These are phyloP conservation scores for Vanrija sp. DNA, from an alignment of 1,284 basidiomycete genomes.

Conservation along the genomic window DNA sequence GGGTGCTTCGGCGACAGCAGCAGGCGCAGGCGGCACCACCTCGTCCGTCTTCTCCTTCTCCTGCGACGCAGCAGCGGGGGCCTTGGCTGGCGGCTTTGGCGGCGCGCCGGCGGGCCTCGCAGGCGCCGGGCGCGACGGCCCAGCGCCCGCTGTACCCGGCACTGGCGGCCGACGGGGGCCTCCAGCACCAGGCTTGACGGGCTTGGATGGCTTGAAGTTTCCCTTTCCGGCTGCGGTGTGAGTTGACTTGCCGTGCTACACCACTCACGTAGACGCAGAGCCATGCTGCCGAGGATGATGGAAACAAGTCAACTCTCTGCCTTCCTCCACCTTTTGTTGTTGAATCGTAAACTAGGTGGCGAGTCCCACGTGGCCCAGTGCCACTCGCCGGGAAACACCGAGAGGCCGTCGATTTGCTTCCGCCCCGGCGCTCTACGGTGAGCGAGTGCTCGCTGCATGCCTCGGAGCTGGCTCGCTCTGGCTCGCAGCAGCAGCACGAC, in stretches of 20 bases:
- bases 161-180: not conserved
- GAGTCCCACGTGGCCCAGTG: not conserved
- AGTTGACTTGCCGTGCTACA: not conserved
- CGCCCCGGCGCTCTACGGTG: not conserved
- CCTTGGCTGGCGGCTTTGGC: not conserved
- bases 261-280: constrained; percentile 23
- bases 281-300: constrained; percentile 7
- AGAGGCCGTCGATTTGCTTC: not conserved
- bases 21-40: not conserved
- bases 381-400: not conserved
- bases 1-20: too few species aligned
- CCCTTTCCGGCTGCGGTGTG: constrained; percentile 25
- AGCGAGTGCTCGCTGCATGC: not conserved
- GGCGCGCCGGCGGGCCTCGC: not conserved
- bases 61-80: too few species aligned
- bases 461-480: too few species aligned
- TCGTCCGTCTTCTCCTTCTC: not conserved
- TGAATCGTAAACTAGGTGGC: not conserved
- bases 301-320: not conserved
- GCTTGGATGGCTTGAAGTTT: constrained; percentile 29
- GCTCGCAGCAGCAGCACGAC: not conserved
- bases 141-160: too few species aligned
- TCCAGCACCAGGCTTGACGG: constrained; percentile 15
- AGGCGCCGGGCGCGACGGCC: not conserved
- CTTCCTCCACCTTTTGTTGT: not conserved